These are phyloP conservation scores for Eucalyptus melliodora DNA, from an alignment of 345 rosid species.

Conservation along the genomic window DNA sequence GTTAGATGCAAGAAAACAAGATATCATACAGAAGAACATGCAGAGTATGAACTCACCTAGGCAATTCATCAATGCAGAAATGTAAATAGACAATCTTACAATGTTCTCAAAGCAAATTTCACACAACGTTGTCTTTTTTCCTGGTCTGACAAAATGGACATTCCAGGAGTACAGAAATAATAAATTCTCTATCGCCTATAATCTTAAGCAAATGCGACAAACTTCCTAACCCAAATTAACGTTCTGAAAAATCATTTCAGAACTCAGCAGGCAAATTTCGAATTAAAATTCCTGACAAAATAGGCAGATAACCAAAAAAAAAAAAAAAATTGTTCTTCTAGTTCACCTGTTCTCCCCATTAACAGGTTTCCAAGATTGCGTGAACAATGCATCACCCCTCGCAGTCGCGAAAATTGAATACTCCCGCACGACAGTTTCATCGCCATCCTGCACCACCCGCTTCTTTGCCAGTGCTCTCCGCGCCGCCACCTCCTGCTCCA, in stretches of 20 bases:
- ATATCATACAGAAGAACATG: neutral
- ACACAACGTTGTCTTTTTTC: neutral
- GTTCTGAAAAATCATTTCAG: neutral
- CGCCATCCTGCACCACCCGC: slow-evolving; percentile 54
- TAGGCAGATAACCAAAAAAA: neutral
- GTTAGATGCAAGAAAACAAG: neutral
- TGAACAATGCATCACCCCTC: slow-evolving; percentile 64
- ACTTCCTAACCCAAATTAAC: neutral
- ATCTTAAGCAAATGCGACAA: neutral
- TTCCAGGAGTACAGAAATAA: neutral
- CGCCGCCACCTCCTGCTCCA: slow-evolving; percentile 55
- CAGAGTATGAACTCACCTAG: neutral
- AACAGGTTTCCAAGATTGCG: slow-evolving; percentile 72
- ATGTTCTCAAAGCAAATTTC: neutral
- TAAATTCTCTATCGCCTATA: neutral
- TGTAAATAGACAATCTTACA: neutral
- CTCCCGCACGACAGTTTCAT: slow-evolving; percentile 27
- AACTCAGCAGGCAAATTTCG: neutral
- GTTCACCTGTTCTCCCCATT: slow-evolving; percentile 40
- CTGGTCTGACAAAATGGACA: neutral
- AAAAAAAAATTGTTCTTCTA: neutral
- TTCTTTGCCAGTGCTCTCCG: slow-evolving; percentile 54
- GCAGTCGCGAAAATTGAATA: slow-evolving; percentile 31
- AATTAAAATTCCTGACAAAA: neutral
- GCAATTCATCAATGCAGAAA: neutral